Evolutionary conservation across 148 eudicot species (phyloP).

Genomic region (Spergularia bocconei): DNA sequence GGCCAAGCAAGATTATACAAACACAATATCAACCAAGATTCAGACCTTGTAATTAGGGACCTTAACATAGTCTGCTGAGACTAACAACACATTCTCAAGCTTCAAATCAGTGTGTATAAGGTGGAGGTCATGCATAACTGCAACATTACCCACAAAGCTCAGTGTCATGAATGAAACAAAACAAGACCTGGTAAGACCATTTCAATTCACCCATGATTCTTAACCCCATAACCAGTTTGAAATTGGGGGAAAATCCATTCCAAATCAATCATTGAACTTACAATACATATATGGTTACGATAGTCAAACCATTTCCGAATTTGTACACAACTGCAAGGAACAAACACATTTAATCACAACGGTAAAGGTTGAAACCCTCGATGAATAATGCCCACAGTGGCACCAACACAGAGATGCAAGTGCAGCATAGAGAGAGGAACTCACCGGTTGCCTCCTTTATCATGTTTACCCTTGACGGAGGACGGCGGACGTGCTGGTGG

Average conservation of each 20-base stretch:
- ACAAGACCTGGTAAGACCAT: constrained; percentile 69
- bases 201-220: constrained; percentile 57
- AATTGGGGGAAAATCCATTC: constrained; percentile 49
- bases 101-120: constrained; percentile 90
- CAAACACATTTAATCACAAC: constrained; percentile 52
- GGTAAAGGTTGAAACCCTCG: constrained; percentile 21
- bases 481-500: too few species aligned
- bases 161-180: constrained; percentile 21
- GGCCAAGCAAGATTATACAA: neutral
- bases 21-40: neutral
- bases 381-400: constrained; percentile 14
- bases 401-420: constrained; percentile 21
- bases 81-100: constrained; percentile 85
- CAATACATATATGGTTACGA: constrained; percentile 99
- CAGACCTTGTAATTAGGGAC: constrained; percentile 79
- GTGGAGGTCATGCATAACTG: constrained; percentile 87
- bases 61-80: constrained; percentile 54
- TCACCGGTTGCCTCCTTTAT: constrained; percentile 68
- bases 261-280: constrained; percentile 68
- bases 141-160: constrained; percentile 31
- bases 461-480: constrained; percentile 90
- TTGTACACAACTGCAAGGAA: constrained; percentile 99
- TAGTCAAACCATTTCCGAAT: constrained; percentile 99
- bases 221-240: constrained; percentile 37
- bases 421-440: constrained; percentile 24